A percentile compares a stretch with the other conserved stretches of the same genome.
These are phyloP conservation scores for Forsythia suspensa DNA, from an alignment of 257 asterid species.

Conservation along the genomic window DNA sequence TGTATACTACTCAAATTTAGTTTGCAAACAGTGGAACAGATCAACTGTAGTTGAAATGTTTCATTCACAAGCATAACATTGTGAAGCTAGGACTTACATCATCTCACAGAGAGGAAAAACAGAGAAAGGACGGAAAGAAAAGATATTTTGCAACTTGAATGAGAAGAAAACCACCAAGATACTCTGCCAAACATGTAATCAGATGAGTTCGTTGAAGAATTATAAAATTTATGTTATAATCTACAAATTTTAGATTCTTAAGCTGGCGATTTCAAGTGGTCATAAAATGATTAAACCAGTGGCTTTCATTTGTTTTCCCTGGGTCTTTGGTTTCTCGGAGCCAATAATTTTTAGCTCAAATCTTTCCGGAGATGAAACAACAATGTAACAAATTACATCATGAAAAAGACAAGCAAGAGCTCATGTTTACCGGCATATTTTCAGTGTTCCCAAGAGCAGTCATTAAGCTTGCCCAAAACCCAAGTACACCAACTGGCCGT, in stretches of 20 bases:
- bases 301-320: conserved; percentile 2
- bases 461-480: conserved; percentile 99
- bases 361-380: conserved; percentile 9
- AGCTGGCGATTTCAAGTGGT: background rate
- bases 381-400: conserved; percentile 11
- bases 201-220: conserved; percentile 4
- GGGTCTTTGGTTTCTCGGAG: background rate
- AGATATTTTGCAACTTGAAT: background rate
- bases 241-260: background rate
- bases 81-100: conserved; percentile 13
- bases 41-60: conserved; percentile 4
- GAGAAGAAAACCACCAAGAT: conserved; percentile 1
- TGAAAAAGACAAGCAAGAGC: conserved; percentile 13
- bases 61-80: background rate
- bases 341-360: conserved; percentile 18
- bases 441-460: conserved; percentile 99
- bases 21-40: conserved; percentile 6
- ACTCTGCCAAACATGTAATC: conserved; percentile 14
- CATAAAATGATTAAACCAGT: conserved; percentile 10
- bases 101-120: background rate
- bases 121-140: background rate
- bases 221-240: background rate
- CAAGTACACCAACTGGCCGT: conserved; percentile 99
- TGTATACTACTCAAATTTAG: background rate
- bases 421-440: conserved; percentile 88